phyloP scores from a whole-genome alignment of 2,329 filamentous ascomycete genomes.

The Xylaria sp. region DNA sequence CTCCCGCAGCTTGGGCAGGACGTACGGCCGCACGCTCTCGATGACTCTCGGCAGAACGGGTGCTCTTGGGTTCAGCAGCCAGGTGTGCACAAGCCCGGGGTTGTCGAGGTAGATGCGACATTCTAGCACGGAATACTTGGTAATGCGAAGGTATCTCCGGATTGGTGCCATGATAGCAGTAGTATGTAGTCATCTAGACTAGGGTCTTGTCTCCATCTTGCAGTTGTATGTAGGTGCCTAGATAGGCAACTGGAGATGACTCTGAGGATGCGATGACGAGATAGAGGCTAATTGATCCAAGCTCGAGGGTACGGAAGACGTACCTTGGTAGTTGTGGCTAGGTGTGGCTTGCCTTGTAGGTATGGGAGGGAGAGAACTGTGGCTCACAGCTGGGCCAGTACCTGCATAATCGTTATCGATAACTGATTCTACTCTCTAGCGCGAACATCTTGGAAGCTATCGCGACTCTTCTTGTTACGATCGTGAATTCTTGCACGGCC shows the following conservation, averaged over 20 bases:
- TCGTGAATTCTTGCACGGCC: background rate
- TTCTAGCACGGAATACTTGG: constrained; percentile 94
- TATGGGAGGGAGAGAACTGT: no score
- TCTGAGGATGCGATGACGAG: constrained; percentile 37
- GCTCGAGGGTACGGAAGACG: background rate
- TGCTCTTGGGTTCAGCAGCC: constrained; percentile 81
- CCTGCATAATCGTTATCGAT: constrained; percentile 16
- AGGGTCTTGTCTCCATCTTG: background rate
- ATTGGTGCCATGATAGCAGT: constrained; percentile 78
- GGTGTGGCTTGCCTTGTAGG: no score
- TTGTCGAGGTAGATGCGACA: constrained; percentile 96
- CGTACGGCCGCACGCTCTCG: constrained; percentile 82
- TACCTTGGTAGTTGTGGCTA: background rate
- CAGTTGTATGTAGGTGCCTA: background rate
- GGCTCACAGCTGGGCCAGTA: background rate
- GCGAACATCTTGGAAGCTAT: constrained; percentile 13
- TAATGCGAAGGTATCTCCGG: constrained; percentile 89
- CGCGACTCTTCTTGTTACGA: constrained; percentile 3
- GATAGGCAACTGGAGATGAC: background rate
- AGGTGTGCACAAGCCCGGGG: constrained; percentile 81
- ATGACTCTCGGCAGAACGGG: constrained; percentile 85
- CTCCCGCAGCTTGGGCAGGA: constrained; percentile 90
- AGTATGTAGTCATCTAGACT: background rate
- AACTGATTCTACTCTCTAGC: background rate
- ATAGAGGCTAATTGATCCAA: constrained; percentile 5